Evolutionary conservation across 768 basidiomycete species (phyloP).

Genomic region (Phallus indusiatus): DNA sequence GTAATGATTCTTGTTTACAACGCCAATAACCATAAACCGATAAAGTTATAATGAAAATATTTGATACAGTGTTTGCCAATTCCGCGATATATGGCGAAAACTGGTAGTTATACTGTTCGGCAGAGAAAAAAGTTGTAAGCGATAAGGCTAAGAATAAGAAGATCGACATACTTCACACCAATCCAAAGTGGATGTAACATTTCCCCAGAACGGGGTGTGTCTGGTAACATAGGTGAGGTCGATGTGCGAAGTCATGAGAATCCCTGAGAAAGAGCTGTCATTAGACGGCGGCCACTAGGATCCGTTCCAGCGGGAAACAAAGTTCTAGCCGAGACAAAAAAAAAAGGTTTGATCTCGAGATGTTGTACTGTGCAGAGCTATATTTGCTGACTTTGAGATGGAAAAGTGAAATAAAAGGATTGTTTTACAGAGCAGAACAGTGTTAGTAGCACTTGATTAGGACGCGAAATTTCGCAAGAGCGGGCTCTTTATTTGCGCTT

Average conservation of each 20-base stretch:
- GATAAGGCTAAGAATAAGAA: background rate
- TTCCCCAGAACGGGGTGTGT: constrained; percentile 35
- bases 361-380: too few relatives aligned
- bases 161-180: constrained; percentile 55
- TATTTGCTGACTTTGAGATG: too few relatives aligned
- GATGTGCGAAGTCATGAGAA: background rate
- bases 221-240: background rate
- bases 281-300: too few relatives aligned
- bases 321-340: too few relatives aligned
- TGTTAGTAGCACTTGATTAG: too few relatives aligned
- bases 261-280: too few relatives aligned
- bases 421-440: too few relatives aligned
- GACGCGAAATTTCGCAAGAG: too few relatives aligned
- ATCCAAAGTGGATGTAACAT: constrained; percentile 59
- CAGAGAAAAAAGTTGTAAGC: background rate
- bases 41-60: constrained; percentile 47
- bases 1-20: constrained; percentile 23
- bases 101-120: constrained; percentile 58
- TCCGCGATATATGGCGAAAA: constrained; percentile 73
- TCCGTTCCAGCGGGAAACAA: too few relatives aligned
- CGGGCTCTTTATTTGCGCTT: too few relatives aligned
- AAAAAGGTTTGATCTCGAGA: too few relatives aligned
- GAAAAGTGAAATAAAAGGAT: too few relatives aligned
- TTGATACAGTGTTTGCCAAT: constrained; percentile 66
- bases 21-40: constrained; percentile 39